phyloP scores from a whole-genome alignment of 805 yeast species.

The Ogataea methylovora region DNA sequence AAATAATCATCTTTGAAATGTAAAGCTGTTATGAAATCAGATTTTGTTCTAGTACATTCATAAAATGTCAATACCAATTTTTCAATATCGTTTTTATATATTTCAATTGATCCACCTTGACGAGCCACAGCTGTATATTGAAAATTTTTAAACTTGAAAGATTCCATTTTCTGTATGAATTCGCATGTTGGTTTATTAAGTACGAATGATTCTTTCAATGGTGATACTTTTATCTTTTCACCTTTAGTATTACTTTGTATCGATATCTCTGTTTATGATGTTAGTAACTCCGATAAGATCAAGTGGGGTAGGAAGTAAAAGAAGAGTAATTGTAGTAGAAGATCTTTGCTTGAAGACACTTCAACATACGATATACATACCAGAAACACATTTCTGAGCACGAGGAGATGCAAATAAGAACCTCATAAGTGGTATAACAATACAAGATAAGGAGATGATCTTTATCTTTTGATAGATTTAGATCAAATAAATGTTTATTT shows the following conservation, averaged over 20 bases:
- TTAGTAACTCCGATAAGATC: conserved; percentile 1
- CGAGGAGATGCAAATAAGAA: not conserved
- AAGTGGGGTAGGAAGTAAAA: conserved; percentile 4
- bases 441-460: conserved; percentile 1
- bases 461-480: conserved; percentile 1
- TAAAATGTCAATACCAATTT: conserved; percentile 7
- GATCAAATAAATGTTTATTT: too few species aligned
- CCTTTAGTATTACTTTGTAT: not conserved
- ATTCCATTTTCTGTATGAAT: conserved; percentile 7
- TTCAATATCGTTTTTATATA: conserved; percentile 5
- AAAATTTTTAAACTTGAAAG: conserved; percentile 3
- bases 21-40: conserved; percentile 16
- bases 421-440: not conserved
- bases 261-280: not conserved
- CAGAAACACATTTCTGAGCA: not conserved
- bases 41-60: conserved; percentile 9
- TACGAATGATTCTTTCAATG: conserved; percentile 3
- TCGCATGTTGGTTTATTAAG: conserved; percentile 8
- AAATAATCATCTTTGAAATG: conserved; percentile 9
- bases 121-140: conserved; percentile 9
- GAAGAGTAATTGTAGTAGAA: conserved; percentile 2
- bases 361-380: not conserved
- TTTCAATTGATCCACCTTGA: conserved; percentile 13
- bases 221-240: not conserved
- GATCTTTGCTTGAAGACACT: conserved; percentile 2